Percentiles rank a stretch among this genome's conserved stretches.
Evolutionary conservation across 305 asterid species (phyloP).

Genomic region (Withania somnifera): DNA sequence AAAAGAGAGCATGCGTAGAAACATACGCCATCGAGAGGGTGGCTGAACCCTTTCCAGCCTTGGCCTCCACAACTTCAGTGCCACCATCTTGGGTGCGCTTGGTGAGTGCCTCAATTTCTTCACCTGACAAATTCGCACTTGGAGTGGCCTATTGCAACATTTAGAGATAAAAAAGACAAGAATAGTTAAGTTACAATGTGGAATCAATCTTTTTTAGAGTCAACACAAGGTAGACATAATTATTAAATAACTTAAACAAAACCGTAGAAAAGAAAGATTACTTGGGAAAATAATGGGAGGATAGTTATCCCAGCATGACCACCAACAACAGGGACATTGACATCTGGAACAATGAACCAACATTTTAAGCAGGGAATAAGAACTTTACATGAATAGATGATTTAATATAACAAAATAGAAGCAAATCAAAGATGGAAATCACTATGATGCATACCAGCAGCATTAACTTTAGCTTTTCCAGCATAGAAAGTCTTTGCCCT

Average conservation of each 20-base stretch:
- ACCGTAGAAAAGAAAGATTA: slow-evolving; percentile 8
- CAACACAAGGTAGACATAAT: no score
- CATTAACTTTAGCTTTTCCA: slow-evolving; percentile 66
- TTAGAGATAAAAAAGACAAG: neutral
- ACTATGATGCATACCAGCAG: slow-evolving; percentile 41
- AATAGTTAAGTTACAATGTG: neutral
- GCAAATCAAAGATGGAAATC: neutral
- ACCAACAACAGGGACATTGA: slow-evolving; percentile 74
- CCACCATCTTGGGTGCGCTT: slow-evolving; percentile 96
- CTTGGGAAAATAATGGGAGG: slow-evolving; percentile 87
- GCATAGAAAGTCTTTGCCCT: slow-evolving; percentile 87
- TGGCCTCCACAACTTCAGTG: slow-evolving; percentile 92
- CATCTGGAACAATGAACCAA: slow-evolving; percentile 30
- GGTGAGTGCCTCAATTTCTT: slow-evolving; percentile 63
- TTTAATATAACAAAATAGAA: neutral
- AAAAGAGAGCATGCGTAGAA: neutral
- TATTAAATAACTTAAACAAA: no score
- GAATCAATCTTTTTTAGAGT: no score
- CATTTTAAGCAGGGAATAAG: no score
- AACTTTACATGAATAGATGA: neutral
- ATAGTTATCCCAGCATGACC: slow-evolving; percentile 86
- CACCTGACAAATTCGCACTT: slow-evolving; percentile 48
- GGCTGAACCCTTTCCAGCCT: slow-evolving; percentile 95
- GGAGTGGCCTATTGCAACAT: slow-evolving; percentile 51
- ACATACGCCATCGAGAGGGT: slow-evolving; percentile 97